phyloP scores from a whole-genome alignment of 2,329 filamentous ascomycete genomes.

The Chalaropsis ovoidea region DNA sequence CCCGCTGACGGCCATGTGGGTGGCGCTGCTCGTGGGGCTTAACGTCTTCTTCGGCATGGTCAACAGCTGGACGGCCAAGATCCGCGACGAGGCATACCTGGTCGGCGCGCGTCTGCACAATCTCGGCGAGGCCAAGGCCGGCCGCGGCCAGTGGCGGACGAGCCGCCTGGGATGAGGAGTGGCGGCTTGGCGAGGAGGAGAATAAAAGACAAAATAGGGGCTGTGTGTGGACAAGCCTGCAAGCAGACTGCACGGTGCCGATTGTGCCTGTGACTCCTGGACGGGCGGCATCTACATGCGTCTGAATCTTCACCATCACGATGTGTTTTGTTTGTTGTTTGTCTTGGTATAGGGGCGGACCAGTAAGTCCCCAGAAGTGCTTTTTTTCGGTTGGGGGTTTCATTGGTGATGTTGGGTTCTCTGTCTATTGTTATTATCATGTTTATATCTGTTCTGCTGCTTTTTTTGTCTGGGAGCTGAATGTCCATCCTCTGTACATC shows the following conservation, averaged over 20 bases:
- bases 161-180: background rate
- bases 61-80: constrained; percentile 69
- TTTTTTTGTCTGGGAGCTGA: too few species aligned
- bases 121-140: constrained; percentile 47
- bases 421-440: background rate
- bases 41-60: constrained; percentile 47
- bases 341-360: constrained; percentile 10
- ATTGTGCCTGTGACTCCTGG: too few species aligned
- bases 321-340: constrained; percentile 9
- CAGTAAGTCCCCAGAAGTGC: constrained; percentile 2
- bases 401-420: background rate
- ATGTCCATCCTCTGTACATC: background rate
- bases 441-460: background rate
- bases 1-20: constrained; percentile 47
- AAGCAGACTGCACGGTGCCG: too few species aligned
- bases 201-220: background rate
- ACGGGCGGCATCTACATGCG: background rate
- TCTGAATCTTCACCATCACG: background rate
- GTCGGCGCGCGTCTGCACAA: constrained; percentile 94
- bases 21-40: constrained; percentile 38
- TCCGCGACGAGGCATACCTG: constrained; percentile 90
- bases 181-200: background rate
- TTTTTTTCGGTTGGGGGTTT: background rate
- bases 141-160: background rate
- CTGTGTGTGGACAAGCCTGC: background rate